Evolutionary conservation across 306 rosid genomes (phyloP).

Genomic region (Arachis stenosperma): DNA sequence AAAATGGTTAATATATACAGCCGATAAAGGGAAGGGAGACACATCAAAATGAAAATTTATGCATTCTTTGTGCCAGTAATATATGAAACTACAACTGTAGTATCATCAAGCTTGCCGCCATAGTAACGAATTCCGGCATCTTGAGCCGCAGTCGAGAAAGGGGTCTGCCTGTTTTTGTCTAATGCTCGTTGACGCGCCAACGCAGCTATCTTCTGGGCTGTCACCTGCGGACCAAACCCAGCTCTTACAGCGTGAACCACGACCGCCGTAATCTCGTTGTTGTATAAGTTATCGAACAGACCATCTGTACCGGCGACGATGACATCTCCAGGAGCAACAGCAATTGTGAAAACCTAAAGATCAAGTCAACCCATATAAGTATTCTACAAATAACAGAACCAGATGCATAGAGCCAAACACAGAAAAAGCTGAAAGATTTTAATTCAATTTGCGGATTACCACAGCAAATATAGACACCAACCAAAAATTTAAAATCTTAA

Average conservation of each 20-base stretch:
- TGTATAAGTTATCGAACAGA: constrained; percentile 88
- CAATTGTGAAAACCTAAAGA: constrained; percentile 79
- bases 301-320: constrained; percentile 94
- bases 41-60: constrained; percentile 27
- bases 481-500: too few relatives aligned
- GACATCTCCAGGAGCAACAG: constrained; percentile 86
- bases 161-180: constrained; percentile 87
- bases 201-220: constrained; percentile 98
- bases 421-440: background rate
- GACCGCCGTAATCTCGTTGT: constrained; percentile 85
- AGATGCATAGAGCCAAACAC: constrained; percentile 16
- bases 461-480: background rate
- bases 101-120: constrained; percentile 97
- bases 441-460: background rate
- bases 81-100: constrained; percentile 89
- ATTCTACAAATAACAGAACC: constrained; percentile 12
- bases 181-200: constrained; percentile 94
- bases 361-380: constrained; percentile 33
- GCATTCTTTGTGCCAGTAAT: constrained; percentile 47
- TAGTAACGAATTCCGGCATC: constrained; percentile 91
- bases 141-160: constrained; percentile 96
- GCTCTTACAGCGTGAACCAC: constrained; percentile 89
- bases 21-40: background rate
- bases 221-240: constrained; percentile 78
- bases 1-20: constrained; percentile 32